Base-by-base conservation (phyloP, 2,329 filamentous ascomycete species). In the Fusarium solani-melongenae region DNA sequence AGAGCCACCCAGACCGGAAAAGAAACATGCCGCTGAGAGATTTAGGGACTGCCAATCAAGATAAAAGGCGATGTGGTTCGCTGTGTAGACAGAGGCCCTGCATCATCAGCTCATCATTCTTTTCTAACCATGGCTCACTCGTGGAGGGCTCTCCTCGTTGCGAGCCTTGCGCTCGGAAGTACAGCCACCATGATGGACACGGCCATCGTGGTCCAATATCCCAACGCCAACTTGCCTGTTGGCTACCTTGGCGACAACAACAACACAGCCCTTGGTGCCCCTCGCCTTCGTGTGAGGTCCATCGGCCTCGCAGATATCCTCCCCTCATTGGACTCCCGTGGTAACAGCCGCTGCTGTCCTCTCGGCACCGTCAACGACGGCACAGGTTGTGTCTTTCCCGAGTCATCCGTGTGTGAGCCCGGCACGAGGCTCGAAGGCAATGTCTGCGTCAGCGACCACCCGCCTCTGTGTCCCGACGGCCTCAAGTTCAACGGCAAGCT, bases 291-390 rank as follows among this genome's bases (percentile, higher is more conserved):
- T n/a, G 29, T 15, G 27, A 17, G 49, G 9, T 31, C 49, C 2
- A 53, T 53, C 49, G 27, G 49, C 17, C 27, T 53, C 5, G 49
- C 49, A n/a, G 49, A 53, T 10, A 53, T 53, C 49, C 49, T 53
- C 27, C 49, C 49, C 17, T 53, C 49, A 9, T 27, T 53, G 4
- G 49, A 53, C 10, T 29, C 49, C n/a, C 49, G 49, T 12, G 49
- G 49, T 17, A 53, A 53, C 27, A 53, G 49, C 27, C 49, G 49
- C 7, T 53, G 49, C 29, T 53, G 49, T 33, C 49, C 49, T 17
- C 49, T 72, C 12, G 70, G 69, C 31, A 72, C 70, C 11, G 41
- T 72, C 27, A 72, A 72, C n/a, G 69, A 72, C 10, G 56, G 69
- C 1, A 71, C 60, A 6, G 69, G 65, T 22, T 72, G 70, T 22